A percentile compares a stretch with the other conserved stretches of the same genome.
Conservation (phyloP, 208 protist genomes). For the Trypanosoma cruzi region DNA sequence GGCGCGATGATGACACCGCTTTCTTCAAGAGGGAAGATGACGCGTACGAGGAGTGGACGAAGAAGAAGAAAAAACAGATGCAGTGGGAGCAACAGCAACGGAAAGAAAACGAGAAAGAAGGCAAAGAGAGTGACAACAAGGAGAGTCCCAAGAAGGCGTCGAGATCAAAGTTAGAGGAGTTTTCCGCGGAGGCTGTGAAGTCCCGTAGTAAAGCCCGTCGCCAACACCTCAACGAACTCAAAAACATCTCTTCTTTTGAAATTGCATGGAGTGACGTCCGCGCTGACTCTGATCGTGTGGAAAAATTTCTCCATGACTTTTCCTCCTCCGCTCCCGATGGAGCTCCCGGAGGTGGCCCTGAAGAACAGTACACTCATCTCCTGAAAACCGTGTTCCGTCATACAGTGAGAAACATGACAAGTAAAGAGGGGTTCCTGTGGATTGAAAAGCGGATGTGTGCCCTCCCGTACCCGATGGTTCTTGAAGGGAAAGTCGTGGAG, state of each 20-base stretch:
- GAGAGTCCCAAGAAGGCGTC: neutral
- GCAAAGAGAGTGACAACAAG: slow-evolving; percentile 5
- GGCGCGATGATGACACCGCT: slow-evolving; percentile 26
- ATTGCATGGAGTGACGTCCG: slow-evolving; percentile 4
- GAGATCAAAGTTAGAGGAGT: neutral
- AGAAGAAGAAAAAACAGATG: slow-evolving; percentile 3
- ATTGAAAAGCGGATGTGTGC: slow-evolving; percentile 7
- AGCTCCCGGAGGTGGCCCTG: neutral
- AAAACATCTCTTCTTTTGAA: slow-evolving; percentile 17
- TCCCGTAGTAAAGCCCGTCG: slow-evolving; percentile 10
- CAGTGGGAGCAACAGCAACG: slow-evolving; percentile 6
- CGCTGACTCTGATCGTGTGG: neutral
- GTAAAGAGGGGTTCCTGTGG: neutral
- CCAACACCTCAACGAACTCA: slow-evolving; percentile 11
- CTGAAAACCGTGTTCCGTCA: slow-evolving; percentile 21
- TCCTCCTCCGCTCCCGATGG: neutral
- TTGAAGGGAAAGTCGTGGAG: slow-evolving; percentile 17
- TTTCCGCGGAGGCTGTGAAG: slow-evolving; percentile 9
- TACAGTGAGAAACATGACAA: slow-evolving; percentile 28
- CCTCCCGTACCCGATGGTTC: slow-evolving; percentile 23
- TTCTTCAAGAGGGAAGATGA: slow-evolving; percentile 65
- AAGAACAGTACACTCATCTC: slow-evolving; percentile 24
- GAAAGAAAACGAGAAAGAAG: neutral
- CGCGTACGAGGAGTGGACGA: slow-evolving; percentile 38
- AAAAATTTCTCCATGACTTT: slow-evolving; percentile 2